Base-by-base conservation (phyloP, 164 flowering plant species). In the Platanus orientalis region DNA sequence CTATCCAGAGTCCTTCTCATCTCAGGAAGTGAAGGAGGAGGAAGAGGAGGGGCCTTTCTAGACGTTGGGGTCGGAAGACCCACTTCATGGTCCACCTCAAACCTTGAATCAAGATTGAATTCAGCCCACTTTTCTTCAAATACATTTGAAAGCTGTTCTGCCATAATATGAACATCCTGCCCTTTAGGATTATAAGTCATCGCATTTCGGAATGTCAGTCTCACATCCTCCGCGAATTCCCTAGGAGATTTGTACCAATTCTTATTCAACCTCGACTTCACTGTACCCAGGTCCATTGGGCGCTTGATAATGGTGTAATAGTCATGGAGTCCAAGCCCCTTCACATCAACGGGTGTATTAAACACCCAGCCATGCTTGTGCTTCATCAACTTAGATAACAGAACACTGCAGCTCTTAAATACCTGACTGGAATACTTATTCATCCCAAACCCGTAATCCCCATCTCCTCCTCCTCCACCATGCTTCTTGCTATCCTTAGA, bases 321-420 rank as follows among this genome's bases (percentile, higher is more conserved):
- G 67, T 90, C 97, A 69, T 78, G 83, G 26, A 88, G 68, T 21
- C 84, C 83, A 44, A 86, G 81, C 13, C 61, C 75, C 68, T 82
- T 75, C 10, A 71, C 91, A n/a, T n/a, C n/a, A n/a, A n/a, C n/a
- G n/a, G n/a, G n/a, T n/a, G n/a, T n/a, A n/a, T n/a, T n/a, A n/a
- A 69, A 90, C 51, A 90, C 86, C 97, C 97, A 90, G 21, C 83
- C n/a, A n/a, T n/a, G n/a, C n/a, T n/a, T n/a, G n/a, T n/a, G n/a
- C n/a, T n/a, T n/a, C n/a, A n/a, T n/a, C 88, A 69, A 73, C 61
- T 74, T 80, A 26, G 67, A 44, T 14, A 90, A 80, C 73, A 88
- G 57, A 51, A 50, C 72, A 51, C 64, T 58, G 61, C 95, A 85
- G 45, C 57, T 77, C 77, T 72, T 85, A 36, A 79, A 75, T 23